Evolutionary conservation across 139 green algal species (phyloP), one percentile per base, ranked within the genome.

Genomic region (Volvox africanus): DNA sequence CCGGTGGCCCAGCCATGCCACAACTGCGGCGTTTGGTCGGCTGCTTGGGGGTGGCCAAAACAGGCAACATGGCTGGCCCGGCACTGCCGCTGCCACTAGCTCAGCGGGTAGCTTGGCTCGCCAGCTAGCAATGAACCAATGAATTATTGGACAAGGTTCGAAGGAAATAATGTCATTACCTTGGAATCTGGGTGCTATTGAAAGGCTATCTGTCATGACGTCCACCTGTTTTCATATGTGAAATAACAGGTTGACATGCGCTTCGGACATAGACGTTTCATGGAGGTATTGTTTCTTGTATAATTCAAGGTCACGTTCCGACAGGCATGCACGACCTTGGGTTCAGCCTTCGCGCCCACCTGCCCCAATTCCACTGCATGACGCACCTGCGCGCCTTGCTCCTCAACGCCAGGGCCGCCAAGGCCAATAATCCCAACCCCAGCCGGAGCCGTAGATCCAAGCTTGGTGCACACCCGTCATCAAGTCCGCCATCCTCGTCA

Each of bases 41-140:
- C 13, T 14, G 2, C 20, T 26, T 0, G 87, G 87, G 9, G 83
- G 89, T 16, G 89, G 89, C 89, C 89, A 92, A 44, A 92, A 80
- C 62, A 92, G 61, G 82, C 71, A 85, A 55, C 89, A 92, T 1
- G 89, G 82, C 69, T 82, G 82, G 32, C 89, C 89, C 0, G 89
- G 89, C 20, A 69, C 80, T 1, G 89, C 89, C 14, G 89, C 89
- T 0, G 73, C 82, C 26, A 32, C 19, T 26, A 86, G 12, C 71
- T 87, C 36, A 2, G 61, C 22, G 12, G 89, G 89, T 62, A 92
- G 71, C 82, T 89, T 75, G 21, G 73, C 35, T n/a, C 67, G 80
- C 89, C 89, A 92, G 28, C 81, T 83, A 71, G 37, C n/a, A 86
- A 6, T 55, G 6, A n/a, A 62, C 12, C 44, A 55, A 55, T 55